Conservation (phyloP, 164 flowering plant genomes). For the Liquidambar formosana region DNA sequence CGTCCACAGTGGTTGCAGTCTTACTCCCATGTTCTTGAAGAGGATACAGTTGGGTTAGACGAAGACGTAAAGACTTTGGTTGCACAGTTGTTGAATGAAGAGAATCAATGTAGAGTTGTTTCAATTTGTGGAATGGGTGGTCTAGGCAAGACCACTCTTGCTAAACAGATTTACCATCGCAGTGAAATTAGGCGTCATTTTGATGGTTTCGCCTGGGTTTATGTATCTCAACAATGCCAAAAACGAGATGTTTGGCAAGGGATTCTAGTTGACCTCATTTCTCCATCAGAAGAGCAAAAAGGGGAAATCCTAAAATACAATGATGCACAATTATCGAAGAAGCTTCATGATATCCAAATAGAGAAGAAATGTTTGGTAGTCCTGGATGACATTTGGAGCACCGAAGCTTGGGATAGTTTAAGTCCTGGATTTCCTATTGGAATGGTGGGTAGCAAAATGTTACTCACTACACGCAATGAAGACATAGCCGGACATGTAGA, state of each 20-base stretch:
- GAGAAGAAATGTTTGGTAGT: constrained; percentile 30
- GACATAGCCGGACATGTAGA: constrained; percentile 24
- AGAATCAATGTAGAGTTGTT: neutral
- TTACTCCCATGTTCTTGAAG: constrained; percentile 1
- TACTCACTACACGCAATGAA: constrained; percentile 31
- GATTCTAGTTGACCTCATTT: constrained; percentile 1
- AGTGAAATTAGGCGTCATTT: constrained; percentile 1
- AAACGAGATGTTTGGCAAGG: constrained; percentile 6
- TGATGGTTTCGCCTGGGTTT: constrained; percentile 22
- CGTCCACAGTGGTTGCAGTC: neutral
- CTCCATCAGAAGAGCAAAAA: constrained; percentile 4
- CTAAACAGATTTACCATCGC: constrained; percentile 10
- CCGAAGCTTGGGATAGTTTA: constrained; percentile 22
- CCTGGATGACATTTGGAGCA: constrained; percentile 43
- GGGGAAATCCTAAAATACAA: neutral
- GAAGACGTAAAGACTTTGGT: neutral
- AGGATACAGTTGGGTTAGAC: constrained; percentile 14
- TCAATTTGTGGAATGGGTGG: constrained; percentile 26
- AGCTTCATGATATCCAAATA: constrained; percentile 1
- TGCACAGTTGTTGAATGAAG: neutral
- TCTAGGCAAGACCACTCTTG: constrained; percentile 28
- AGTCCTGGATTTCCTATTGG: constrained; percentile 22
- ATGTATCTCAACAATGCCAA: constrained; percentile 15
- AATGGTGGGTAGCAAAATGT: constrained; percentile 11
- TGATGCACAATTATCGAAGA: constrained; percentile 14